Percentiles rank a stretch among this genome's conserved stretches.
Evolutionary conservation across 768 basidiomycete species (phyloP).

Genomic region (Serendipita sp.): DNA sequence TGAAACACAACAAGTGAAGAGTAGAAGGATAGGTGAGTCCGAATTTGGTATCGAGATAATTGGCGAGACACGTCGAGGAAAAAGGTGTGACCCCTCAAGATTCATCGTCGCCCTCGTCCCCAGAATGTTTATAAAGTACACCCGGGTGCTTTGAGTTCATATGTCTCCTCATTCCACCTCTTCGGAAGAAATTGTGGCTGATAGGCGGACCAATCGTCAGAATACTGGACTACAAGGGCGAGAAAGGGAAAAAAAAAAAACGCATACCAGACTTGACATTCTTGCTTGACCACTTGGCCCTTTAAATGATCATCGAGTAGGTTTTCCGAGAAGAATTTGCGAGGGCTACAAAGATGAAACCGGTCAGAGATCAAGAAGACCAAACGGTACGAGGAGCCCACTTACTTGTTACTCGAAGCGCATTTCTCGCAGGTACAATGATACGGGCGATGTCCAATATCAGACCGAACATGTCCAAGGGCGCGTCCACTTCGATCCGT

Average conservation of each 20-base stretch:
- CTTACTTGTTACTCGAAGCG: not conserved
- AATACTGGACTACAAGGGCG: not conserved
- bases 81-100: too few relatives aligned
- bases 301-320: not conserved
- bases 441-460: not conserved
- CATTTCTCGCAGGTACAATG: constrained; percentile 2
- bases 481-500: not conserved
- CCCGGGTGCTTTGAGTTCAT: not conserved
- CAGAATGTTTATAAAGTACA: not conserved
- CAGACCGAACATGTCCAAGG: not conserved
- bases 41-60: not conserved
- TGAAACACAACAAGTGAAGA: not conserved
- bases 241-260: not conserved
- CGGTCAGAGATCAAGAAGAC: not conserved
- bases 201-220: too few relatives aligned
- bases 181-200: not conserved
- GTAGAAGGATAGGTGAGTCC: not conserved
- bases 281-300: not conserved
- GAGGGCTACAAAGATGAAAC: not conserved
- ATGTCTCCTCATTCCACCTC: constrained; percentile 5
- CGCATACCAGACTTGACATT: not conserved
- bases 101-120: not conserved
- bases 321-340: constrained; percentile 5
- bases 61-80: too few relatives aligned
- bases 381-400: not conserved